phyloP scores from a whole-genome alignment of 306 rosid species.

The Biancaea sappan region DNA sequence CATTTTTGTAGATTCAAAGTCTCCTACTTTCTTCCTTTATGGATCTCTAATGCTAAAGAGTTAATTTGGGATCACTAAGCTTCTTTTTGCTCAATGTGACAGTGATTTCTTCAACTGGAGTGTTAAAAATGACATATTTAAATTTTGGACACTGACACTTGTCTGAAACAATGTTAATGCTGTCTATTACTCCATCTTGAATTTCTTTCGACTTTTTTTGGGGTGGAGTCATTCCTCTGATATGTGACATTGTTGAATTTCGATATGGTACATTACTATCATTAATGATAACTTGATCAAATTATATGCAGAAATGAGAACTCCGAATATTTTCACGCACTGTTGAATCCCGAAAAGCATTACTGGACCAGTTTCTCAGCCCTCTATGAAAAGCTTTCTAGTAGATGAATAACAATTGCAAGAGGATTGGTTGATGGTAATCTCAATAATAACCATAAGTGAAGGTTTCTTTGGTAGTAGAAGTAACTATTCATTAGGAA shows the following conservation, averaged over 20 bases:
- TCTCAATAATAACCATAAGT: neutral
- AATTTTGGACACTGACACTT: neutral
- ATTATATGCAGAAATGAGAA: constrained; percentile 42
- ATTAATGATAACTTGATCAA: constrained; percentile 2
- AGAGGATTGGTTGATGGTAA: constrained; percentile 1
- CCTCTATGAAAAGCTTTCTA: neutral
- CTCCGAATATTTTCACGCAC: constrained; percentile 3
- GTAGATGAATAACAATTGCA: constrained; percentile 5
- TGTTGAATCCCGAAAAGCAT: constrained; percentile 22
- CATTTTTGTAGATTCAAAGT: neutral
- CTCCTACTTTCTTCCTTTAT: neutral
- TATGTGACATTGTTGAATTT: neutral
- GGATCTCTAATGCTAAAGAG: neutral
- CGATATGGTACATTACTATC: neutral
- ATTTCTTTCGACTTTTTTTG: neutral
- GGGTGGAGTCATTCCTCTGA: neutral
- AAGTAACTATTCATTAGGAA: constrained; percentile 3
- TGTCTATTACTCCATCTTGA: neutral
- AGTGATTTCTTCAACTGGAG: neutral
- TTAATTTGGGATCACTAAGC: neutral
- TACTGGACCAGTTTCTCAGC: constrained; percentile 13
- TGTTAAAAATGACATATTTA: constrained; percentile 4
- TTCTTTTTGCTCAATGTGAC: neutral
- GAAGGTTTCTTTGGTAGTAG: constrained; percentile 23
- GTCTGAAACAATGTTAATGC: neutral